Evolutionary conservation across 2,329 filamentous ascomycete species (phyloP), one percentile per base, ranked within the genome.

Genomic region (Claviceps humidiphila): DNA sequence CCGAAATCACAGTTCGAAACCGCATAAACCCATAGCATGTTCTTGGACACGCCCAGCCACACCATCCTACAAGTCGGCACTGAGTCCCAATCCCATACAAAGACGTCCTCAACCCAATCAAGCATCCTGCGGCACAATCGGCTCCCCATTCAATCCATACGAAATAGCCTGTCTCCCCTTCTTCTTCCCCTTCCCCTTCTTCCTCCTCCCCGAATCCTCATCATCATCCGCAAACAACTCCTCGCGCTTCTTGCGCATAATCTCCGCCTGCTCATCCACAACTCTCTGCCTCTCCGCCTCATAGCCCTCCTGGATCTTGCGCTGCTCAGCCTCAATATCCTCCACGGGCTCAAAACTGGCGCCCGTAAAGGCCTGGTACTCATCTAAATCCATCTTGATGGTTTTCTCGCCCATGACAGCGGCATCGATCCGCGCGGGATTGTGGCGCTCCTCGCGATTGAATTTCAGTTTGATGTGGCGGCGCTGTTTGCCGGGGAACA

Each of bases 381-480:
- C 77, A 38, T 81, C 77, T 26, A 84, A 67, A 60, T 82, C 74
- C 57, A 84, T 81, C 60, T 67, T 68, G 44, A 75, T 71, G 34
- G 73, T 74, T 67, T 81, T 78, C 58, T 76, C 71, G 52, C 79
- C 80, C 39, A 76, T 77, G 52, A 93, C 71, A 5, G 80, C 80
- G 39, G 74, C 74, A 55, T 80, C 81, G 58, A 94, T 75, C 56
- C 78, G 76, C 3, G 71, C 68, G 0, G 85, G 81, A 56, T 84
- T 76, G 51, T 79, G 72, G 38, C 80, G 75, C 68, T 93, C 87
- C 67, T 93, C 88, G 55, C 84, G 82, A 60, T 84, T 86, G 69
- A 88, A 93, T 64, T 93, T 93, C 57, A 84, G 76, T 70, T 91
- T 91, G 68, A 93, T 77, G 64, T 87, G 81, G 37, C 83, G 78